A percentile compares a stretch with the other conserved stretches of the same genome.
phyloP scores from a whole-genome alignment of 768 basidiomycete species.

The Chlorophyllum brunneum region DNA sequence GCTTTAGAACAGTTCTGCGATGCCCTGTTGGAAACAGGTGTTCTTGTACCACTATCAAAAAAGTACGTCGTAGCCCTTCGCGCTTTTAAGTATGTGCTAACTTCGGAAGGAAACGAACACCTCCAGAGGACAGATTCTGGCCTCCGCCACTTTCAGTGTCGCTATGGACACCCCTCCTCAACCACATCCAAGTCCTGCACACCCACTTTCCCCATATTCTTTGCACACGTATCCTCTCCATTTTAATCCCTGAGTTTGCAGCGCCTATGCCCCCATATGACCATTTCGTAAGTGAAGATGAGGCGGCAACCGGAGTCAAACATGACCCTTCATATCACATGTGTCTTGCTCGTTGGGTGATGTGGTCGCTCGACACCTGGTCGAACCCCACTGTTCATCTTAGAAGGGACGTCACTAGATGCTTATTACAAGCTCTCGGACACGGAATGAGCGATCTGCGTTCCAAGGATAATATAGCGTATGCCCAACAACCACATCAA shows the following conservation, averaged over 20 bases:
- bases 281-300: slow-evolving; percentile 3
- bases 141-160: slow-evolving; percentile 51
- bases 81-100: slow-evolving; percentile 38
- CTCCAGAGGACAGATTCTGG: slow-evolving; percentile 35
- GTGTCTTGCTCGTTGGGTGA: slow-evolving; percentile 67
- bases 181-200: slow-evolving; percentile 55
- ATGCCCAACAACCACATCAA: slow-evolving; percentile 9
- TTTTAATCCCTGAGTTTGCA: slow-evolving; percentile 22
- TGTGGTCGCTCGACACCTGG: slow-evolving; percentile 52
- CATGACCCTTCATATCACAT: slow-evolving; percentile 44
- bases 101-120: slow-evolving; percentile 55
- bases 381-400: slow-evolving; percentile 28
- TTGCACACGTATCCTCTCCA: slow-evolving; percentile 38
- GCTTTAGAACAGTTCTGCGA: slow-evolving; percentile 68
- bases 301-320: slow-evolving; percentile 14
- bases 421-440: slow-evolving; percentile 46
- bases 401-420: slow-evolving; percentile 39
- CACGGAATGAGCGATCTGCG: slow-evolving; percentile 24
- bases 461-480: slow-evolving; percentile 31
- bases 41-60: slow-evolving; percentile 77
- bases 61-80: slow-evolving; percentile 47
- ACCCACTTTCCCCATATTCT: slow-evolving; percentile 49
- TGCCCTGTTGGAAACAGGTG: slow-evolving; percentile 64
- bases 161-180: slow-evolving; percentile 65
- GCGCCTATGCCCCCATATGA: neutral